Evolutionary conservation across 73 alveolate species (phyloP), one percentile per base, ranked within the genome.

Genomic region (Symbiodinium natans): DNA sequence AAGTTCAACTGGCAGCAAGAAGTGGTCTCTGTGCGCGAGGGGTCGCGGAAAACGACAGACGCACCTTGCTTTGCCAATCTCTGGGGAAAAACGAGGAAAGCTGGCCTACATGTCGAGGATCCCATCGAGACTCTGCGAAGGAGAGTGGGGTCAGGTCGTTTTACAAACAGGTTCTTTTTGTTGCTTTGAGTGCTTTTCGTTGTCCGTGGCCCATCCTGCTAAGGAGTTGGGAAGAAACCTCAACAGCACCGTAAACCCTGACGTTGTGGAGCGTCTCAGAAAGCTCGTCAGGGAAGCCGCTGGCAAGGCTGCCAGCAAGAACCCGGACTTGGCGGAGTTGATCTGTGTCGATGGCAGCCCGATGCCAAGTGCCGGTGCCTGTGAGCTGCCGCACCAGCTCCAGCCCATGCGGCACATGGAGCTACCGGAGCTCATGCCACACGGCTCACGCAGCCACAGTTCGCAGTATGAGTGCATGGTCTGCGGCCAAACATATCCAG

Each of bases 11-110:
- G 97, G 97, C 34, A 36, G 23, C 23, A 41, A 10, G 97, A 90
- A 73, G 88, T 90, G 41, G 89, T 90, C 43, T 90, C 97, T 6
- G 97, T 90, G 80, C 97, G 97, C 13, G 40, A 68, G 52, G 97
- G 89, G 15, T 27, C 33, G 80, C 87, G 97, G 23, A 9, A 52
- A n/a, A 90, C 38, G 31, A 41, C 33, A 23, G 88, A 90, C 33
- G 43, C 73, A 27, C 89, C 74, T 27, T 73, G 89, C 27, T 90
- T 90, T 42, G 83, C 38, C 31, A 71, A 29, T 42, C 52, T 90
- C 36, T 90, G 97, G 97, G 97, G 97, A 56, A 90, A 46, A 33
- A 34, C 73, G 86, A 84, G 77, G 23, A 88, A 39, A 25, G 23
- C 80, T 42, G 85, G 95, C 74, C 38, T 90, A 7, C 97, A 90